phyloP scores from a whole-genome alignment of 768 basidiomycete species.

The Postia placenta region DNA sequence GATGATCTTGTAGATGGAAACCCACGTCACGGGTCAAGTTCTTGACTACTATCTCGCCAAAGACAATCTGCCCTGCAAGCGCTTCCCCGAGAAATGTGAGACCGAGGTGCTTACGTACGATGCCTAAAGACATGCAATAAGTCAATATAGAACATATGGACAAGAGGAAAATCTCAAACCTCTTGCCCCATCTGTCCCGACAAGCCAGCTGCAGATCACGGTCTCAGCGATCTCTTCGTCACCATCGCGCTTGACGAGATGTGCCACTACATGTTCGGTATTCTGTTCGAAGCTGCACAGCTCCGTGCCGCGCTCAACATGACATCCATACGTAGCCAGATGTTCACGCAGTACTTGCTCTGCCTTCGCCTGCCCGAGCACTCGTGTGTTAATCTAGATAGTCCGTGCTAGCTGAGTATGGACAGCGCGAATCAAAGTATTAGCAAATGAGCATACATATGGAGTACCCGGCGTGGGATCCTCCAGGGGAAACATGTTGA shows the following conservation, averaged over 20 bases:
- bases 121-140: background rate
- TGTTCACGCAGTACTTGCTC: conserved; percentile 27
- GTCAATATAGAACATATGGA: background rate
- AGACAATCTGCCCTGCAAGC: background rate
- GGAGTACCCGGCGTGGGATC: conserved; percentile 11
- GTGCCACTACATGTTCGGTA: conserved; percentile 24
- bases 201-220: conserved; percentile 26
- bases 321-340: conserved; percentile 16
- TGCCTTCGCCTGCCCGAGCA: conserved; percentile 13
- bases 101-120: conserved; percentile 2
- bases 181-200: conserved; percentile 38
- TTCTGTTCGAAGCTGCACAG: conserved; percentile 28
- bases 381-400: background rate
- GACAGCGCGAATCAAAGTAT: background rate
- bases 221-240: conserved; percentile 23
- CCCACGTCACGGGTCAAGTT: background rate
- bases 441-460: conserved; percentile 4
- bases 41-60: background rate
- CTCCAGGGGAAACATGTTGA: conserved; percentile 2
- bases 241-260: conserved; percentile 14
- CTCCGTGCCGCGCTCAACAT: conserved; percentile 31
- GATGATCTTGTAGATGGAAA: background rate
- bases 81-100: background rate
- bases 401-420: background rate
- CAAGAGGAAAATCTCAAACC: conserved; percentile 9